Evolutionary conservation across 805 yeast genomes (phyloP), one percentile per base, ranked within the genome.

Genomic region (Priceomyces medius): DNA sequence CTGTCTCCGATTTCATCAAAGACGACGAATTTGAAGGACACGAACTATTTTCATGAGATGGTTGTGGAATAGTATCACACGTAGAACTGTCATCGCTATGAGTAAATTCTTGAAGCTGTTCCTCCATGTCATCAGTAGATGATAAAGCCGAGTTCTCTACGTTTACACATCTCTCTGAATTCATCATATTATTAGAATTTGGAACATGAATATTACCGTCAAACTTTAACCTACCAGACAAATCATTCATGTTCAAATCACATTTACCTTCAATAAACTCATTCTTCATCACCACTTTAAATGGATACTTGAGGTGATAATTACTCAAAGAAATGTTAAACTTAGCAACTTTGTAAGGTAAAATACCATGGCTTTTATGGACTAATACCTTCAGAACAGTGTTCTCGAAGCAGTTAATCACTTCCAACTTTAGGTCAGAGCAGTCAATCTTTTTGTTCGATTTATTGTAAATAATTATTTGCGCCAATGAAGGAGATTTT

Each of bases 271-370:
- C 27, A 20, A 43, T 32, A 6, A 41, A 28, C 1, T 45, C 56
- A 41, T 58, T 63, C 31, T 40, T 47, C 50, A 67, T 49, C 5
- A 51, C 42, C 4, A 68, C 46, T 37, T 51, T 53, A 49, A 66
- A 63, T 5, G 73, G 72, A 40, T 51, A 57, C 42, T 63, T 61
- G 40, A 60, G 51, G 40, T 66, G 67, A 17, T 63, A 58, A 41
- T 53, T 53, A 33, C 51, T 54, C 31, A 67, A 46, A 3, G 55
- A 47, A 37, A 69, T 54, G 37, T 68, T 67, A 47, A 68, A 67
- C 36, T 61, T 68, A 7, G 60, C 51, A 5, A 50, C 44, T 40
- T 59, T 58, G 2, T 55, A 56, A 6, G 73, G 62, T 8, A 52
- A 44, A 31, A 69, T 59, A 3, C 66, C 69, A 27, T 58, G 60